Evolutionary conservation across 2,329 filamentous ascomycete genomes (phyloP).

Genomic region (Fusarium sp.): DNA sequence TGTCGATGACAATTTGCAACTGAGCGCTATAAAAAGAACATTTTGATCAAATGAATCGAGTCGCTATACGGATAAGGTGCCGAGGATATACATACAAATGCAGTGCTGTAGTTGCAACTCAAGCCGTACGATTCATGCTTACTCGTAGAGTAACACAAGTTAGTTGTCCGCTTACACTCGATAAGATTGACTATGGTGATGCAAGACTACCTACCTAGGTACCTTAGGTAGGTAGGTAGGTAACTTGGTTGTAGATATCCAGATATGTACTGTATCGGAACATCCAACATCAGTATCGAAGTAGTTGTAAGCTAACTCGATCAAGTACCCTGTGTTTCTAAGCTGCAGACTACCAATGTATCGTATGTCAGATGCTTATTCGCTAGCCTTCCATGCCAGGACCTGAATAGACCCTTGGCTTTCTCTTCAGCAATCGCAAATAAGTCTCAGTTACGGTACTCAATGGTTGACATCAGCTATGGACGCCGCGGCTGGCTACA

Average conservation of each 20-base stretch:
- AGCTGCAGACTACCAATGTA: not conserved
- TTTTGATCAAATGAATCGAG: not conserved
- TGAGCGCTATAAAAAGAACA: constrained; percentile 32
- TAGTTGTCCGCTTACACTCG: not conserved
- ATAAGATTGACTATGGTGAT: not conserved
- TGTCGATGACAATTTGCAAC: constrained; percentile 30
- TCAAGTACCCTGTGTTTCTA: not conserved
- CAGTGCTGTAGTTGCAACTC: not conserved
- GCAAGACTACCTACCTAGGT: not conserved
- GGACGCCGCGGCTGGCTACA: not conserved
- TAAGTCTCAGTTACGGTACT: not conserved
- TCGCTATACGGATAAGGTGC: not conserved
- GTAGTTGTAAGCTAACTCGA: not conserved
- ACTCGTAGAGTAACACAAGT: constrained; percentile 11
- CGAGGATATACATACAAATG: not conserved
- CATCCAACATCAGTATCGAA: not conserved
- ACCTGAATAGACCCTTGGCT: not conserved
- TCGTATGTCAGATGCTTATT: constrained; percentile 3
- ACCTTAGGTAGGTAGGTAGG: too few relatives aligned
- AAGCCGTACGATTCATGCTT: not conserved
- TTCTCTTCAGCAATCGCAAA: not conserved
- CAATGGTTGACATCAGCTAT: constrained; percentile 1
- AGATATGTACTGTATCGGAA: not conserved
- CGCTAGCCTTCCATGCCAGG: constrained; percentile 2
- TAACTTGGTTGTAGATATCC: too few relatives aligned